Evolutionary conservation across 1,284 basidiomycete species (phyloP), one percentile per base, ranked within the genome.

Genomic region (Ceratobasidium sp.): DNA sequence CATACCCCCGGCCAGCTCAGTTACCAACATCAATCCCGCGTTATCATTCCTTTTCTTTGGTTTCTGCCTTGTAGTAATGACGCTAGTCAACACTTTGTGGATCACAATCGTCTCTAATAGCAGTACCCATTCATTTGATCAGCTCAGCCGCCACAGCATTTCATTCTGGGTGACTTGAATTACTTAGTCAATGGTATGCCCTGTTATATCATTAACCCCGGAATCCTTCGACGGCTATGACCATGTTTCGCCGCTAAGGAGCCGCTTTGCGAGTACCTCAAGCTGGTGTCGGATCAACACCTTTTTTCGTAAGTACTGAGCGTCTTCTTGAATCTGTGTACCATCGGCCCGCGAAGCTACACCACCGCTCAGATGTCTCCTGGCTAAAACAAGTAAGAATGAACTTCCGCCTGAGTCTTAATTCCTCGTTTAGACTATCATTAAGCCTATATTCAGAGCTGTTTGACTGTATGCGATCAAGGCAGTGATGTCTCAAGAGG

Each of bases 1-100:
- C 64, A 69, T 69, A 69, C 64, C 64, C 64, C 26, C 50, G 16
- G 28, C 48, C 16, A 43, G n/a, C 52, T 26, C 52, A 55, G 64
- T 69, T 69, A 69, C 64, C 64, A 69, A 18, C 53, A 30, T 34
- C 64, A 36, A 43, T 21, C 34, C 52, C 34, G 36, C 16, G 36
- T 69, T 57, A 10, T 21, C 64, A 6, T 69, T 69, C 52, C 28
- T 46, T 69, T 36, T 39, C 30, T 55, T 46, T 32, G 50, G 52
- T 55, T 16, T 46, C 30, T 60, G 41, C 39, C 32, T n/a, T 50
- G 36, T 65, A 65, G 18, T 52, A 65, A 52, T 39, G 62, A 36
- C 48, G 41, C 45, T 53, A 65, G 62, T 65, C 62, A 21, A 32
- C 62, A 53, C 46, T 10, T 8, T 36, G 48, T 41, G 62, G 36